Base-by-base conservation (phyloP, 2,329 filamentous ascomycete genomes). In the Apiospora koreana region DNA sequence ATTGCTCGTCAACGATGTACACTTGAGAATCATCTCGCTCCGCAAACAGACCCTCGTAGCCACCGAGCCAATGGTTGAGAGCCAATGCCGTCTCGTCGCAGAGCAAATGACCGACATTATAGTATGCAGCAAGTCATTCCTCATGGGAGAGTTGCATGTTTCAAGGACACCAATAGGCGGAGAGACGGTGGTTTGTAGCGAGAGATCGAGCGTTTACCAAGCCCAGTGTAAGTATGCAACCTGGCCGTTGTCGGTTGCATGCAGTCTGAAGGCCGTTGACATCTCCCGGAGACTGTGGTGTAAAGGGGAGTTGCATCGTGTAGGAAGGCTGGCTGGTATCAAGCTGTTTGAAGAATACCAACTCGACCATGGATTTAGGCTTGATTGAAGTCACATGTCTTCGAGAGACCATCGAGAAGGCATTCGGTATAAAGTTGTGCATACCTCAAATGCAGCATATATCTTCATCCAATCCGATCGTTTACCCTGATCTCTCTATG, bases 1-100 rank as follows among this genome's bases (percentile, higher is more conserved):
- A 65, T 73, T 78, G 70, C 74, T 79, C 10, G 67, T 77, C 62
- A 75, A 73, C 66, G 75, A 72, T 64, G 73, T 74, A 43, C 72
- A 72, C 10, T 25, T 78, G 45, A 62, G 14, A n/a, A 38, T 62
- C 54, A 10, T 23, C 10, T 62, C 31, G 31, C 31, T 62, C 54
- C 3, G 54, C 54, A 14, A 38, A 2, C 72, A 65, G 12, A 71
- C 74, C 48, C 73, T 77, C 12, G 46, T 73, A 28, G 18, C 9
- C 25, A 31, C 35, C 42, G 65, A 35, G 18, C 65, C 42, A 14
- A 9, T 14, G 2, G 25, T 38, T 10, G 21, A 23, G 31, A 9
- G 9, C 8, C 31, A 38, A 1, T 62, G 31, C 28, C 54, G 21
- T 10, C 28, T 38, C 31, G 31, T 62, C 18, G 54, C 23, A 38